Evolutionary conservation across 768 basidiomycete species (phyloP), one percentile per base, ranked within the genome.

Genomic region (Hirschioporus abietinus): DNA sequence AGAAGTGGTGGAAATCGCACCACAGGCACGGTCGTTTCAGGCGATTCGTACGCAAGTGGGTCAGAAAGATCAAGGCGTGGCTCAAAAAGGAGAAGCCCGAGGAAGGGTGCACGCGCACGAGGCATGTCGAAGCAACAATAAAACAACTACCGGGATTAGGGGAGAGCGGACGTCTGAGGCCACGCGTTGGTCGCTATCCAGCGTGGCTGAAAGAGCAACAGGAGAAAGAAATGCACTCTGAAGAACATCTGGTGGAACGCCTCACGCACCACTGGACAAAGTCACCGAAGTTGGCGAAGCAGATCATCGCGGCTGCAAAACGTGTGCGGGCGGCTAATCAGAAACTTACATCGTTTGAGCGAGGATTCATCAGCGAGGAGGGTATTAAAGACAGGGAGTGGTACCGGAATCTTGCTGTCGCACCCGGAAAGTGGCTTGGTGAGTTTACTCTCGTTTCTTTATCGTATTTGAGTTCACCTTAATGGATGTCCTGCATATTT

Each of bases 391-490:
- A 88, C 64, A 82, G 91, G 35, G 89, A 92, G 73, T 96, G 94
- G 94, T 96, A 91, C 74, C 86, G 81, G 71, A 90, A 95, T 76
- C 82, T 94, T 17, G 93, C 84, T 63, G 91, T 94, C 57, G 92
- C 94, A 1, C 94, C 95, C 30, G 94, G 93, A 52, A 88, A 92
- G 75, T 89, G 89, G 86, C 86, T 90, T 52, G 89, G 90, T 91
- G 70, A 70, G 83, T 76, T 24, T 15, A 42, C n/a, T 35, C 65
- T 23, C 26, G 3, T 27, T 18, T 26, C 63, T 42, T 20, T 35
- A 18, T 26, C 15, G 42, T 25, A 36, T 27, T 15, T 4, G n/a
- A 25, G 10, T 27, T 10, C 12, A 66, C 35, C 60, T 58, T 66
- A 20, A 30, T 58, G 8, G 26, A 8, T 8, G 35, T 35, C 64